Conservation (phyloP, 345 rosid genomes). For the Turritis glabra region DNA sequence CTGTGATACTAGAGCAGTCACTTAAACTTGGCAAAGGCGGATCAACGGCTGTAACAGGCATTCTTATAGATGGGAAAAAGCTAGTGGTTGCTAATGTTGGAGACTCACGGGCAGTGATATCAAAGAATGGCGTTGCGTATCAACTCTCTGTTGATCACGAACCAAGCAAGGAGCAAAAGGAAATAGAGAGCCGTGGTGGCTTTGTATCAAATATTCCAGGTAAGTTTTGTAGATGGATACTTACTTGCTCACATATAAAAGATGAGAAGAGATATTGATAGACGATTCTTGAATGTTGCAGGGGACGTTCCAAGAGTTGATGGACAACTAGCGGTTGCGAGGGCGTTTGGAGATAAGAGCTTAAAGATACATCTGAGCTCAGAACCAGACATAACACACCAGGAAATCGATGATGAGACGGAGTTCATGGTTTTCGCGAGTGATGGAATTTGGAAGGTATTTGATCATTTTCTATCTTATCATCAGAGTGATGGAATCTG, state of each 20-base stretch:
- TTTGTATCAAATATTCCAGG: constrained; percentile 90
- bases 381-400: constrained; percentile 58
- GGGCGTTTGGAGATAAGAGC: constrained; percentile 90
- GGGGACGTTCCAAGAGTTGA: constrained; percentile 94
- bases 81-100: constrained; percentile 86
- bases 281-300: constrained; percentile 30
- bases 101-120: constrained; percentile 85
- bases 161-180: constrained; percentile 66
- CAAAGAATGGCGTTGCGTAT: constrained; percentile 62
- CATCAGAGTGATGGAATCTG: not conserved
- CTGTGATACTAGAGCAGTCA: constrained; percentile 57
- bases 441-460: constrained; percentile 95
- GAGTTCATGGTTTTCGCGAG: constrained; percentile 79
- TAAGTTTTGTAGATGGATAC: constrained; percentile 11
- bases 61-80: constrained; percentile 71
- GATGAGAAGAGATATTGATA: not conserved
- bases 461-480: not conserved
- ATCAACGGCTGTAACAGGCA: constrained; percentile 94
- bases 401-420: constrained; percentile 43
- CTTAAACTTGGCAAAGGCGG: constrained; percentile 80
- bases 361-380: constrained; percentile 86
- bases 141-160: constrained; percentile 88
- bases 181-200: constrained; percentile 81
- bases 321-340: constrained; percentile 90
- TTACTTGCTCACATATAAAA: not conserved